Evolutionary conservation across 202 grass and related monocot species (phyloP), one percentile per base, ranked within the genome.

Genomic region (Panicum virgatum): DNA sequence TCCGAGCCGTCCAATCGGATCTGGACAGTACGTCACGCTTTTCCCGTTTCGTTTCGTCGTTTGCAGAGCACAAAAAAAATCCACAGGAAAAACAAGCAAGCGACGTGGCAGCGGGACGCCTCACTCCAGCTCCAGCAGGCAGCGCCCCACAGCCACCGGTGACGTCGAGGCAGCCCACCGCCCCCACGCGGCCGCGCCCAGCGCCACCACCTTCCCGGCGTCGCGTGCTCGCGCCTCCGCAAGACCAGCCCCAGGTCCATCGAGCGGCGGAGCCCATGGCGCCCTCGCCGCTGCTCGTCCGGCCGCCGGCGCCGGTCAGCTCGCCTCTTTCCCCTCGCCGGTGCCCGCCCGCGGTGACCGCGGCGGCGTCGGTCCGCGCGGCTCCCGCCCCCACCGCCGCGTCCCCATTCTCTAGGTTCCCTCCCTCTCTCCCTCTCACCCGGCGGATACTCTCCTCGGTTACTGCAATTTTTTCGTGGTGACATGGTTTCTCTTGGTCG

Each of bases 261-360:
- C 75, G 34, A 43, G 30, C 42, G 53, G 27, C 2, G 30, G 29
- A 79, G 27, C 37, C 29, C 78, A 89, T 89, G 88, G 30, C 42
- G 25, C 88, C 79, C 42, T 82, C 78, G 66, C 61, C 83, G 67
- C 66, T 89, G 32, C 73, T 86, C 66, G 73, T 82, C 73, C 83
- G 88, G 83, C 50, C 67, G 32, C 78, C 59, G 66, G 66, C 83
- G 88, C 50, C 16, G 83, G 50, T 83, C 13, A 89, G 19, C 14
- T 51, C 73, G 5, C 23, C 59, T 34, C 66, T 68, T 9, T 12
- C 34, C 14, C 61, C 60, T 73, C 73, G 57, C 66, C 78, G 83
- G 14, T 89, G 73, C 67, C 26, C 51, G 59, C 40, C 59, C 40
- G 23, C 34, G 25, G 12, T 51, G 7, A 57, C 56, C 9, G 62